Evolutionary conservation across 164 flowering plant genomes (phyloP), one percentile per base, ranked within the genome.

Genomic region (Berberis vulgaris): DNA sequence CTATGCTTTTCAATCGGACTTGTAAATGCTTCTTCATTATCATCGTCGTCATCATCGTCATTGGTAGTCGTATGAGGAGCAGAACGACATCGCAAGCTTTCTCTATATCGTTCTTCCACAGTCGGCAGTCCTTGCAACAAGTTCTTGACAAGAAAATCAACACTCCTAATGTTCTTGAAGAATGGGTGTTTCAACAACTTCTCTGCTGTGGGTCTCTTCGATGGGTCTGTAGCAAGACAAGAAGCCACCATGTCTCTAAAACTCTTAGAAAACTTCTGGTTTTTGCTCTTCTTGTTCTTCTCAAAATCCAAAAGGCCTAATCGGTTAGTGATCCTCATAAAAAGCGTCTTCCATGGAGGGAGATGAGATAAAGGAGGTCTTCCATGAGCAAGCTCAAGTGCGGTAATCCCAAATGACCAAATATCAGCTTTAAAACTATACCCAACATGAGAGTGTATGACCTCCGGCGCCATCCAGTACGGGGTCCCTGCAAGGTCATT

Each of bases 401-500:
- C 96, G 0, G 98, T 89, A 45, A 89, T 86, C 2, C 96, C 96
- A 45, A 92, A 83, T 0, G 98, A 89, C 98, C 98, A 92, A 0
- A 92, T 85, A 68, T 92, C 96, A 8, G 98, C 96, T 76, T 88
- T 88, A 72, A 74, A 79, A 38, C 89, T 77, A 50, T 89, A 92
- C 8, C 91, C 98, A 1, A 65, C 71, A 42, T 80, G 90, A 0
- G 96, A 86, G 66, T 85, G 88, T 5, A 88, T 83, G 40, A 89
- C 98, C 75, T 92, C 96, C 0, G 96, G 98, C 1, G 96, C 96
- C 93, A 87, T 87, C 95, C 95, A 85, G 49, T 86, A 86, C 3
- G 89, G 92, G 3, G 95, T 84, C 1, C 92, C 92, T 0, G 90
- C 75, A 6, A 87, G 49, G 45, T 82, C 94, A 38, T 77, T 85